These are phyloP conservation scores for Xylaria sp. DNA, from an alignment of 495 filamentous ascomycete species.

Conservation along the genomic window DNA sequence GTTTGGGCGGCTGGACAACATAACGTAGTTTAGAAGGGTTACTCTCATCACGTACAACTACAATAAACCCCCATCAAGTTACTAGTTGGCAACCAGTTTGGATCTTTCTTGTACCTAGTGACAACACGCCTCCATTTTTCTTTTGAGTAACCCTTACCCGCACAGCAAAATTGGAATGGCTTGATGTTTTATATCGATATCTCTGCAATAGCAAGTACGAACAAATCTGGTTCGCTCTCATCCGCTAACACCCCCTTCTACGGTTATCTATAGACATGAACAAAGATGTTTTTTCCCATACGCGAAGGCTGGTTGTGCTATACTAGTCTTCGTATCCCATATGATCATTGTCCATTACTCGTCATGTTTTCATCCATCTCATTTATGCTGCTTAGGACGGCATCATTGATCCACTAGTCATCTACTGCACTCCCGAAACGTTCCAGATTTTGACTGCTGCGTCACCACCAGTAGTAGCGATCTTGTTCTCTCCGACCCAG, in stretches of 20 bases:
- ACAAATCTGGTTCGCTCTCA: background rate
- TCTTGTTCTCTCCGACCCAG: constrained; percentile 76
- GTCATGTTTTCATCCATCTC: background rate
- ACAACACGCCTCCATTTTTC: too few relatives aligned
- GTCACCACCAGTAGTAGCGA: constrained; percentile 84
- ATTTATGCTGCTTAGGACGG: background rate
- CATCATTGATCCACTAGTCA: background rate
- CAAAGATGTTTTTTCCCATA: background rate
- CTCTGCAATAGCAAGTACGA: background rate
- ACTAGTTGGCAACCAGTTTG: too few relatives aligned
- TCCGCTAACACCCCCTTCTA: background rate
- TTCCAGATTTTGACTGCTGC: constrained; percentile 90
- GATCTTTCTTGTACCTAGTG: too few relatives aligned
- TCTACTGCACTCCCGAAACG: constrained; percentile 67
- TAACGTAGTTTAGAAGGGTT: too few relatives aligned
- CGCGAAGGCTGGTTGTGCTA: background rate
- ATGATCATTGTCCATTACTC: background rate
- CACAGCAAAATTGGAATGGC: too few relatives aligned
- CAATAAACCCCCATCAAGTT: too few relatives aligned
- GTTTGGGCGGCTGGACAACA: background rate
- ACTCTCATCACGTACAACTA: too few relatives aligned
- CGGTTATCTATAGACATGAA: background rate
- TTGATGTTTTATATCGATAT: background rate
- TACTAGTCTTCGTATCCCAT: background rate
- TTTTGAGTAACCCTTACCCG: too few relatives aligned